Percentiles rank a stretch among this genome's conserved stretches.
These are phyloP conservation scores for Gracilariopsis chorda DNA, from an alignment of 23 red algal species.

Conservation along the genomic window DNA sequence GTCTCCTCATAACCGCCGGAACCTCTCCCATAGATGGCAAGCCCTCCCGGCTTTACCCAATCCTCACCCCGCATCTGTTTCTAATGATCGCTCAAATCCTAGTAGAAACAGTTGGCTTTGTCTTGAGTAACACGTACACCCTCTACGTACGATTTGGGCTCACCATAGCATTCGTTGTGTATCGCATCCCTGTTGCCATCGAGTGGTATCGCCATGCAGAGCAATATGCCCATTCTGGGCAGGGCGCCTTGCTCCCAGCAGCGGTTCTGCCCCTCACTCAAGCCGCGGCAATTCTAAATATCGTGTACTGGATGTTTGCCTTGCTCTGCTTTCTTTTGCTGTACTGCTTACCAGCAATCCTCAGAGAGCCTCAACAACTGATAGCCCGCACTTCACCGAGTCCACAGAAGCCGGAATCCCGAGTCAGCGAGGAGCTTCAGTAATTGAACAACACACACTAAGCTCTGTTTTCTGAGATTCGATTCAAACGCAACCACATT, in stretches of 20 bases:
- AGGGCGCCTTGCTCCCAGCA: constrained; percentile 2
- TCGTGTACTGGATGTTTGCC: constrained; percentile 55
- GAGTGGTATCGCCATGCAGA: constrained; percentile 36
- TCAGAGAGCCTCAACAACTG: not conserved
- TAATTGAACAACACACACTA: too few species aligned
- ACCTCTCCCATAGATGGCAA: not conserved
- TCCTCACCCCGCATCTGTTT: constrained; percentile 47
- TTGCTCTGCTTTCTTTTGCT: constrained; percentile 51
- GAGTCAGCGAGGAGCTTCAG: too few species aligned
- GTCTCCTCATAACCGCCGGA: constrained; percentile 6
- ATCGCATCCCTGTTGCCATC: constrained; percentile 26
- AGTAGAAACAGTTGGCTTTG: constrained; percentile 32
- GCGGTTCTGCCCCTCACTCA: constrained; percentile 22
- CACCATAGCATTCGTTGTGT: constrained; percentile 42
- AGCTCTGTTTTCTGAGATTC: too few species aligned
- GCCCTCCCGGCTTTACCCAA: constrained; percentile 10
- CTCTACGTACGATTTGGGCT: constrained; percentile 36
- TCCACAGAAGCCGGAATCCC: too few species aligned
- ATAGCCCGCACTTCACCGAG: too few species aligned
- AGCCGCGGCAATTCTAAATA: constrained; percentile 47
- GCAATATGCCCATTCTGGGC: not conserved
- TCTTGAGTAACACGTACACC: not conserved
- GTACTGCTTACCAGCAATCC: constrained; percentile 42
- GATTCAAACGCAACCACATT: too few species aligned
- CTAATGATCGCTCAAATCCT: constrained; percentile 59